Evolutionary conservation across 1,139 yeast species (phyloP).

Genomic region (Sugiyamaella japonica): DNA sequence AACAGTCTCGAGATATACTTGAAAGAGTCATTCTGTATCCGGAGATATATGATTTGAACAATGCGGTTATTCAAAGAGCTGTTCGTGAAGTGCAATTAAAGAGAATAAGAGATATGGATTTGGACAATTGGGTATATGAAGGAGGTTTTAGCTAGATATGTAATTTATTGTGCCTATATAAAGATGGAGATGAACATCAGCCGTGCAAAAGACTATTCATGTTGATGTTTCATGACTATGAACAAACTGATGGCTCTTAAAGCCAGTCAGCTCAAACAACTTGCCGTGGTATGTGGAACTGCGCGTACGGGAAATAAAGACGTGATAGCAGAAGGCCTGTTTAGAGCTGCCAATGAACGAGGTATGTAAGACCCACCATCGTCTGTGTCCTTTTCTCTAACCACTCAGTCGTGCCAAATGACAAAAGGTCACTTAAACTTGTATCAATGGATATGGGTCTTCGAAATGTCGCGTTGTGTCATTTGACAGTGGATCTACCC

Average conservation of each 20-base stretch:
- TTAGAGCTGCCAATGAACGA: not conserved
- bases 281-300: slow-evolving; percentile 32
- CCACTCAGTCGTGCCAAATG: not conserved
- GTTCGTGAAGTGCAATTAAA: not conserved
- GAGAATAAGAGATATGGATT: slow-evolving; percentile 10
- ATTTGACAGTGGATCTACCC: slow-evolving; percentile 23
- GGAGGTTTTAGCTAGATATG: slow-evolving; percentile 1
- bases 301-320: slow-evolving; percentile 31
- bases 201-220: not conserved
- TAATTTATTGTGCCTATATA: no score
- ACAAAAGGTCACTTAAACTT: slow-evolving; percentile 23
- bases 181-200: no score
- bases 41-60: not conserved
- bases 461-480: slow-evolving; percentile 46
- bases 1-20: not conserved
- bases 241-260: slow-evolving; percentile 18
- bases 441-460: slow-evolving; percentile 49
- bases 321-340: slow-evolving; percentile 23
- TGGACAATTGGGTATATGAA: slow-evolving; percentile 11
- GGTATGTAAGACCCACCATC: no score
- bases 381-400: not conserved
- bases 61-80: not conserved
- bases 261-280: slow-evolving; percentile 21
- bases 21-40: not conserved
- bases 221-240: slow-evolving; percentile 7